phyloP scores from a whole-genome alignment of 2,329 filamentous ascomycete species.

The Myriosclerotinia scirpicola region DNA sequence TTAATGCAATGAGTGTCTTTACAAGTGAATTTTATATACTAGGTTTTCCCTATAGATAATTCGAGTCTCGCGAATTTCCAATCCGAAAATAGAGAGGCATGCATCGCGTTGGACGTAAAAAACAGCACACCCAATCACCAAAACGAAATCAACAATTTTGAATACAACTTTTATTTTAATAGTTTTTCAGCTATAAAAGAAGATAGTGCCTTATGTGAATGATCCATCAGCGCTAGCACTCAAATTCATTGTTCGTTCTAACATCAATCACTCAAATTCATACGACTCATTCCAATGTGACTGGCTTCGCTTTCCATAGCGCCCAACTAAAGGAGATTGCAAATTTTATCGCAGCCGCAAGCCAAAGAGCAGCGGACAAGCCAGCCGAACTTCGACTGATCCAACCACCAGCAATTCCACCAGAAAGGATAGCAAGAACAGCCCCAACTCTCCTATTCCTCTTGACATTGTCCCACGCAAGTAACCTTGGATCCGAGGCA shows the following conservation, averaged over 20 bases:
- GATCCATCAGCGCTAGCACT: neutral
- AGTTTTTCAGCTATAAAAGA: too few relatives aligned
- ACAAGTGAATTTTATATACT: too few relatives aligned
- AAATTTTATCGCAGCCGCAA: conserved; percentile 51
- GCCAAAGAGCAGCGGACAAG: conserved; percentile 52
- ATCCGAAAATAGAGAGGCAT: too few relatives aligned
- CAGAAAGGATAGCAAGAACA: conserved; percentile 52
- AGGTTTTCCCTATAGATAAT: too few relatives aligned
- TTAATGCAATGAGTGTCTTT: too few relatives aligned
- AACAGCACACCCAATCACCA: too few relatives aligned
- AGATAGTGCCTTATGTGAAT: too few relatives aligned
- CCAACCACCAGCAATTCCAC: conserved; percentile 54
- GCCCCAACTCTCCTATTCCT: conserved; percentile 53
- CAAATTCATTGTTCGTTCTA: neutral
- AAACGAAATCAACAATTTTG: too few relatives aligned
- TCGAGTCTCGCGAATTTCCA: too few relatives aligned
- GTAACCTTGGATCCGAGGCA: conserved; percentile 63
- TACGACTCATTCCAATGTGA: neutral
- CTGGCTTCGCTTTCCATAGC: conserved; percentile 51
- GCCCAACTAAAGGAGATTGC: conserved; percentile 58
- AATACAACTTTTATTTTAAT: too few relatives aligned
- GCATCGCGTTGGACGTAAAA: too few relatives aligned
- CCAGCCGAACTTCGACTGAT: conserved; percentile 54
- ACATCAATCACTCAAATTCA: neutral
- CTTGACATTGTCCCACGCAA: conserved; percentile 50